Evolutionary conservation across 306 rosid species (phyloP).

Genomic region (Sesbania bispinosa): DNA sequence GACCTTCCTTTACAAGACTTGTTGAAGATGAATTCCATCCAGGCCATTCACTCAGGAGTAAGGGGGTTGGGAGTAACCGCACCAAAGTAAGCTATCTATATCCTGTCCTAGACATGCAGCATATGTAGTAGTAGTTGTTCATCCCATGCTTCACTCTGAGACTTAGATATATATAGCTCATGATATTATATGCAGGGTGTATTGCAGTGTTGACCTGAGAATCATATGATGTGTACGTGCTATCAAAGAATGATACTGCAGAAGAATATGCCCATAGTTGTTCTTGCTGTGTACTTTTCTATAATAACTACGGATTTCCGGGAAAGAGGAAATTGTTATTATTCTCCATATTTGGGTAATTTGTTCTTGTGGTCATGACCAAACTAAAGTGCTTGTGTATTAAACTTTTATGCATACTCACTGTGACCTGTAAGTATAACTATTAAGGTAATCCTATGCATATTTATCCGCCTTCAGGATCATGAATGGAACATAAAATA

Average conservation of each 20-base stretch:
- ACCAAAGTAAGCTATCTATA: slow-evolving; percentile 61
- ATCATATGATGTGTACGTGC: slow-evolving; percentile 4
- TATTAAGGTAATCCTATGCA: neutral
- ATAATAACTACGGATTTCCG: neutral
- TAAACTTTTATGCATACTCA: slow-evolving; percentile 11
- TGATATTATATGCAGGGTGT: slow-evolving; percentile 51
- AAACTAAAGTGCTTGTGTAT: slow-evolving; percentile 23
- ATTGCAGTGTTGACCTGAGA: slow-evolving; percentile 29
- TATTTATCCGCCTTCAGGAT: neutral
- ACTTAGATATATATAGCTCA: neutral
- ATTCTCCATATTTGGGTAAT: slow-evolving; percentile 24
- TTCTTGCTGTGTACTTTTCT: slow-evolving; percentile 5
- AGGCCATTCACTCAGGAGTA: slow-evolving; percentile 45
- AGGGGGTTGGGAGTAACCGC: slow-evolving; percentile 52
- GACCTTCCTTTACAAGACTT: slow-evolving; percentile 44
- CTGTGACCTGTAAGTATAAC: neutral
- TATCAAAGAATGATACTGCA: too few relatives aligned
- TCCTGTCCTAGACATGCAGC: too few relatives aligned
- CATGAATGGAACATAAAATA: neutral
- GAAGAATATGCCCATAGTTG: slow-evolving; percentile 1
- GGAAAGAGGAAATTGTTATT: slow-evolving; percentile 20
- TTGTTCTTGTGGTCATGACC: slow-evolving; percentile 27
- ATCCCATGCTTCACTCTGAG: neutral
- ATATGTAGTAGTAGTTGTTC: too few relatives aligned
- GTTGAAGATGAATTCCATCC: slow-evolving; percentile 56